phyloP scores from a whole-genome alignment of 495 filamentous ascomycete genomes.

The Gamarada debralockiae region DNA sequence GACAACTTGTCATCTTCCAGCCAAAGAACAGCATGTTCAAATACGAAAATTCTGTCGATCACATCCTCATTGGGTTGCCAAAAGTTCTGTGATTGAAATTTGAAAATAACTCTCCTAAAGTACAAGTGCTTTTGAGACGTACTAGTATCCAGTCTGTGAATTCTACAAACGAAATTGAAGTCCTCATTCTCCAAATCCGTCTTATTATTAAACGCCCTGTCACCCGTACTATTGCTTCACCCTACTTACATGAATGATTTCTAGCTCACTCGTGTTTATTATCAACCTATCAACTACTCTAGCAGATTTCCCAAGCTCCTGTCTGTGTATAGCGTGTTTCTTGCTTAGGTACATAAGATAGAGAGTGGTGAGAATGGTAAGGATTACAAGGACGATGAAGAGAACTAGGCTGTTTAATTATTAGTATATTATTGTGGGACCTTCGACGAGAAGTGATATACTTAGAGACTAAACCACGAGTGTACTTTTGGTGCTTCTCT shows the following conservation, averaged over 20 bases:
- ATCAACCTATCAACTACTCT: not conserved
- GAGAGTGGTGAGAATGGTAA: slow-evolving; percentile 29
- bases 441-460: slow-evolving; percentile 28
- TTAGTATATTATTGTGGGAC: slow-evolving; percentile 22
- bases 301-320: slow-evolving; percentile 7
- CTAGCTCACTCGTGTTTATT: not conserved
- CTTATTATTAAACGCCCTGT: not conserved
- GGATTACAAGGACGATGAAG: slow-evolving; percentile 33
- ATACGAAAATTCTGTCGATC: not conserved
- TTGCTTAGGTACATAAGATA: slow-evolving; percentile 46
- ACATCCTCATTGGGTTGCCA: not conserved
- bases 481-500: slow-evolving; percentile 51
- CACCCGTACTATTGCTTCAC: not conserved
- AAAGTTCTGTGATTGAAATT: not conserved
- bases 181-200: not conserved
- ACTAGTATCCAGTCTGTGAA: not conserved
- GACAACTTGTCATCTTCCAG: not conserved
- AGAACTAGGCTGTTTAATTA: slow-evolving; percentile 32
- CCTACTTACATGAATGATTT: not conserved
- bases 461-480: slow-evolving; percentile 49
- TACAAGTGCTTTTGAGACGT: not conserved
- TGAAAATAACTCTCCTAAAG: not conserved
- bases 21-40: not conserved
- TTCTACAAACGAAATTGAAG: not conserved
- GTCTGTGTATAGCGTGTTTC: slow-evolving; percentile 42